Evolutionary conservation across 1,284 basidiomycete species (phyloP), one percentile per base, ranked within the genome.

Genomic region (Ceratobasidium sp.): DNA sequence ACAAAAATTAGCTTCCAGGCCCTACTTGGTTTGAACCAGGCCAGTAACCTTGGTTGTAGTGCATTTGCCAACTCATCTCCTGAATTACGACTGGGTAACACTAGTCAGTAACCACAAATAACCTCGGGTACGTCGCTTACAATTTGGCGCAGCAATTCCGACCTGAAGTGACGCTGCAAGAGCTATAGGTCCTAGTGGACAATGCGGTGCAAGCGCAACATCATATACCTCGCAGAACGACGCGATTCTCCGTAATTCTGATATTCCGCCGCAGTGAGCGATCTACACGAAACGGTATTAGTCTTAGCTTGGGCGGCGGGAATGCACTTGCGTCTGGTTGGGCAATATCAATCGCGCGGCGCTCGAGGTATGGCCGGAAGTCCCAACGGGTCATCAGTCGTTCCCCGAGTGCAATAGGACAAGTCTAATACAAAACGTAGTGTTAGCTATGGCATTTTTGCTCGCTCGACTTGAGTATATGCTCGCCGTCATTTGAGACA

Each of bases 371-470:
- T 0, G 88, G 89, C 16, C 89, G 81, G 74, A 87, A 87, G 73
- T 91, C 89, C 50, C 83, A 79, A 11, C 88, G 82, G 3, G 86
- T 85, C 76, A 85, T 89, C 0, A 91, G 80, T 23, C 89, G 81
- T 75, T 91, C 89, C 13, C 90, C 89, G 13, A 90, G 81, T 1
- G 89, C 84, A 44, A 91, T 84, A 1, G 89, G 89, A 30, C 84
- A 87, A 44, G 87, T 85, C 66, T 68, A 46, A 27, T 5, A 21
- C 46, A 30, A 47, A 13, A n/a, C n/a, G n/a, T n/a, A n/a, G n/a
- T n/a, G n/a, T n/a, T n/a, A n/a, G n/a, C n/a, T n/a, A n/a, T n/a
- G n/a, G n/a, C n/a, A n/a, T n/a, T n/a, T n/a, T n/a, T n/a, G n/a
- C n/a, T n/a, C n/a, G n/a, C n/a, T n/a, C n/a, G n/a, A 13, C 1